Evolutionary conservation across 257 asterid species (phyloP).

Genomic region (Primulina tabacum): DNA sequence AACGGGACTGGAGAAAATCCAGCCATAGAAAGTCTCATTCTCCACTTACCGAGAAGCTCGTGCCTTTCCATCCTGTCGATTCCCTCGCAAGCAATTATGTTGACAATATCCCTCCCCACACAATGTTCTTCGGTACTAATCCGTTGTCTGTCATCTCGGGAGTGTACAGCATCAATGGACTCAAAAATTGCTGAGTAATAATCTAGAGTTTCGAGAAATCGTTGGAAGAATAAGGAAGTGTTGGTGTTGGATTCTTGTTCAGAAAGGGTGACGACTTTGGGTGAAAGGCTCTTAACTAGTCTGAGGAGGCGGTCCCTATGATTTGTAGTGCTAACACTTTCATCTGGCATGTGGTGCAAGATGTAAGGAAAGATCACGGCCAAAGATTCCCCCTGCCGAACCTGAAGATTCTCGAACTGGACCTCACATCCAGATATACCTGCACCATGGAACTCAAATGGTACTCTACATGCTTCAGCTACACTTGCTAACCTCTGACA

Average conservation of each 20-base stretch:
- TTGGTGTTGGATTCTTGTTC: constrained; percentile 41
- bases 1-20: constrained; percentile 62
- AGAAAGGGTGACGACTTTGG: constrained; percentile 40
- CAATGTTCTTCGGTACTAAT: constrained; percentile 81
- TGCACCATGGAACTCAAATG: constrained; percentile 29
- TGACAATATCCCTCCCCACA: constrained; percentile 76
- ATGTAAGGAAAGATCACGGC: constrained; percentile 34
- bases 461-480: constrained; percentile 27
- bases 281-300: constrained; percentile 31
- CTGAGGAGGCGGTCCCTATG: constrained; percentile 35
- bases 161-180: constrained; percentile 66
- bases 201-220: constrained; percentile 31
- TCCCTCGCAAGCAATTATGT: constrained; percentile 87
- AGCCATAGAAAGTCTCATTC: constrained; percentile 65
- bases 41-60: constrained; percentile 86
- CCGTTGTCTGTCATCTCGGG: constrained; percentile 67
- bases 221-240: constrained; percentile 30
- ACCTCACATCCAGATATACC: constrained; percentile 27
- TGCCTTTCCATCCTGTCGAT: constrained; percentile 80
- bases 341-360: constrained; percentile 39
- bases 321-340: constrained; percentile 30
- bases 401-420: constrained; percentile 13
- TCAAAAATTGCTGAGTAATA: constrained; percentile 84
- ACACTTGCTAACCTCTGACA: constrained; percentile 25
- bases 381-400: constrained; percentile 26